phyloP scores from a whole-genome alignment of 2,329 filamentous ascomycete genomes.

The Madurella fahalii region DNA sequence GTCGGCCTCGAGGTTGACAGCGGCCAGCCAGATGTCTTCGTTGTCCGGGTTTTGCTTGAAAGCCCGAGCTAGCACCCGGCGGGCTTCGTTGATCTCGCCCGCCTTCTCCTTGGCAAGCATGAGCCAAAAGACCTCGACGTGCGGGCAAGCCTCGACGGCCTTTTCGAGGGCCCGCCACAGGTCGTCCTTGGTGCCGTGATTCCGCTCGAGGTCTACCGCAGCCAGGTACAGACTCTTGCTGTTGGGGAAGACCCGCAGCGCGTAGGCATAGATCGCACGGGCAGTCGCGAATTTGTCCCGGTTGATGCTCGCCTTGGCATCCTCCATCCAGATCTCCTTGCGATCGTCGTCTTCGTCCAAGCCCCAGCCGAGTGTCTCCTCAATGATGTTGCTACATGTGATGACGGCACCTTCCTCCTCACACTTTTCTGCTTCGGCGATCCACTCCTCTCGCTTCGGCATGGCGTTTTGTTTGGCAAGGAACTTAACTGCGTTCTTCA shows the following conservation, averaged over 20 bases:
- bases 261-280: constrained; percentile 87
- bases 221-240: constrained; percentile 87
- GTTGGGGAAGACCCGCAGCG: constrained; percentile 82
- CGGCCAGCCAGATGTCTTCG: constrained; percentile 95
- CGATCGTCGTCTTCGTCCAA: constrained; percentile 95
- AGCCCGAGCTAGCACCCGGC: constrained; percentile 78
- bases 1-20: constrained; percentile 93
- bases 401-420: constrained; percentile 85
- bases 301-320: constrained; percentile 76
- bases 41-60: constrained; percentile 96
- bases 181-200: constrained; percentile 78
- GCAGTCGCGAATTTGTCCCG: constrained; percentile 85
- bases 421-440: constrained; percentile 87
- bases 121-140: constrained; percentile 90
- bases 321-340: constrained; percentile 93
- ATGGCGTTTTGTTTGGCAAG: constrained; percentile 90
- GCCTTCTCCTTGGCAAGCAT: constrained; percentile 91
- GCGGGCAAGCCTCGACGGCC: constrained; percentile 87
- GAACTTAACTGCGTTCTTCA: constrained; percentile 88
- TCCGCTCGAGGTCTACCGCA: constrained; percentile 85
- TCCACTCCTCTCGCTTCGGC: constrained; percentile 97
- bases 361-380: constrained; percentile 87
- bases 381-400: constrained; percentile 85
- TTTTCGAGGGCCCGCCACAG: constrained; percentile 85
- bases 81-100: constrained; percentile 81